A percentile compares a stretch with the other conserved stretches of the same genome.
Evolutionary conservation across 2,329 filamentous ascomycete genomes (phyloP).

Genomic region (Eurotiales sp.): DNA sequence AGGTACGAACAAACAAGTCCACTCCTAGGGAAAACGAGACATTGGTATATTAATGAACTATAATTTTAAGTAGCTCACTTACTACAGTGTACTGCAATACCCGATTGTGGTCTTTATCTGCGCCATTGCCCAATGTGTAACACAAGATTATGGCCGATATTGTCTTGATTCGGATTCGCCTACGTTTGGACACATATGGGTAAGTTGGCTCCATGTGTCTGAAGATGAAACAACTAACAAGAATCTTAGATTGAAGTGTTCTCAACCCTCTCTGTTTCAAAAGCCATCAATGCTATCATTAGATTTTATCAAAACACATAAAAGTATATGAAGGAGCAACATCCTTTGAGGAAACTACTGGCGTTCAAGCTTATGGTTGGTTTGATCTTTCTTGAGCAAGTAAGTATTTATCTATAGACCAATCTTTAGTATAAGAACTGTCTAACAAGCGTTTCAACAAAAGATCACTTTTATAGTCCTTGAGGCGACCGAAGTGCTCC

Average conservation of each 20-base stretch:
- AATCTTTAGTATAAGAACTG: no score
- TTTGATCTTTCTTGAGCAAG: constrained; percentile 1
- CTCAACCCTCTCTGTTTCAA: constrained; percentile 1
- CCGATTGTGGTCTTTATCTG: not conserved
- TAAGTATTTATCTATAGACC: no score
- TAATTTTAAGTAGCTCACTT: no score
- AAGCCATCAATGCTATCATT: constrained; percentile 3
- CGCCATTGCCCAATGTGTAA: constrained; percentile 2
- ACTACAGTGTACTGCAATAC: constrained; percentile 3
- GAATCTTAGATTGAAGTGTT: not conserved
- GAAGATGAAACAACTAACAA: not conserved
- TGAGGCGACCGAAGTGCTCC: not conserved
- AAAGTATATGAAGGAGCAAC: constrained; percentile 3
- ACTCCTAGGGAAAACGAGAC: no score
- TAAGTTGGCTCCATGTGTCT: not conserved
- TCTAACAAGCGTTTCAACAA: no score
- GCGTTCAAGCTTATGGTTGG: constrained; percentile 7
- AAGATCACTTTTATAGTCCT: constrained; percentile 4
- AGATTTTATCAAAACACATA: constrained; percentile 4
- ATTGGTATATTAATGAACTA: no score
- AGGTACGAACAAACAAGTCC: no score
- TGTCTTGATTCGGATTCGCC: constrained; percentile 5
- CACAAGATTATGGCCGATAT: not conserved
- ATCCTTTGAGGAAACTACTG: constrained; percentile 6
- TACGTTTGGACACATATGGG: constrained; percentile 1